These are phyloP conservation scores for Andrographis paniculata DNA, from an alignment of 305 asterid genomes.

Conservation along the genomic window DNA sequence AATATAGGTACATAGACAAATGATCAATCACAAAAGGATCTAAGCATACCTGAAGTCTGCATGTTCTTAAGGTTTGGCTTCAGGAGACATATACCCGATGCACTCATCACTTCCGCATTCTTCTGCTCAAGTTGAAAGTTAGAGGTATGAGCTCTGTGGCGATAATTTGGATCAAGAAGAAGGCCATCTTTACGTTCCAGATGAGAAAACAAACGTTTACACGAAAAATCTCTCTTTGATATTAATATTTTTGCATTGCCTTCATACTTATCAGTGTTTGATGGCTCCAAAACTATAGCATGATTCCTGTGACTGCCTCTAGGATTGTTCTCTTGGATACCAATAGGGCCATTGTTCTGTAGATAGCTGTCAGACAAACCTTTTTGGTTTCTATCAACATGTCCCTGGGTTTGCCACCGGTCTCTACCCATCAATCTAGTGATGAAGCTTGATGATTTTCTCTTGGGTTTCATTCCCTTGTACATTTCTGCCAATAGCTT, in stretches of 20 bases:
- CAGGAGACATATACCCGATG: slow-evolving; percentile 78
- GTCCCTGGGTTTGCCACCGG: slow-evolving; percentile 58
- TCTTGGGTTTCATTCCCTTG: slow-evolving; percentile 49
- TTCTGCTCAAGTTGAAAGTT: slow-evolving; percentile 31
- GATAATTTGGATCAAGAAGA: slow-evolving; percentile 45
- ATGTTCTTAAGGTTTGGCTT: slow-evolving; percentile 61
- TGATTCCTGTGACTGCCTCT: slow-evolving; percentile 34
- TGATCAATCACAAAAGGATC: slow-evolving; percentile 33
- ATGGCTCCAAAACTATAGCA: slow-evolving; percentile 43
- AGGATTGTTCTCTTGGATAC: slow-evolving; percentile 26
- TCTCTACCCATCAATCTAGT: slow-evolving; percentile 87
- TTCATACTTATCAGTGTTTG: slow-evolving; percentile 38
- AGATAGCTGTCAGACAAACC: slow-evolving; percentile 33
- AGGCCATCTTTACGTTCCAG: slow-evolving; percentile 66
- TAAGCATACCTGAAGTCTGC: slow-evolving; percentile 25
- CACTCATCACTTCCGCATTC: slow-evolving; percentile 30
- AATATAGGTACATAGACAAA: slow-evolving; percentile 21
- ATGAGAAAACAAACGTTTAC: slow-evolving; percentile 28
- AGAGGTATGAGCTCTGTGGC: slow-evolving; percentile 28
- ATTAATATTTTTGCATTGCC: slow-evolving; percentile 38
- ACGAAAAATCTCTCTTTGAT: slow-evolving; percentile 28
- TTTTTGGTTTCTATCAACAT: slow-evolving; percentile 40
- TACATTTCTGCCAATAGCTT: slow-evolving; percentile 64
- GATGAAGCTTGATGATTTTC: slow-evolving; percentile 45
- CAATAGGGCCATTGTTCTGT: slow-evolving; percentile 22